Percentiles rank a stretch among this genome's conserved stretches.
Evolutionary conservation across 2,329 filamentous ascomycete species (phyloP).

Genomic region (Lasiodiplodia citricola): DNA sequence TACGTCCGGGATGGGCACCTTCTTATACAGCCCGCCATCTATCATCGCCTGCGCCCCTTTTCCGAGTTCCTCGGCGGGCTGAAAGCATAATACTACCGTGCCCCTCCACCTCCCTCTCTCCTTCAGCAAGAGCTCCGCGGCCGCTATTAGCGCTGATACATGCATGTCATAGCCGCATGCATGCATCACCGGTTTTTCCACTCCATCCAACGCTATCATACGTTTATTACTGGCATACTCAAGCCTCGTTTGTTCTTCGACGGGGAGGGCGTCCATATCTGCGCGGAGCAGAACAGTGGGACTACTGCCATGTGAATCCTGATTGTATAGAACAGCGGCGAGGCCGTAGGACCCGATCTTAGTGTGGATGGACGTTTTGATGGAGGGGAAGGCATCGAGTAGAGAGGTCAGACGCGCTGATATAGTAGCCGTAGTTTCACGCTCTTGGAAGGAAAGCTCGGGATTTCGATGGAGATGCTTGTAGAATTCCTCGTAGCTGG

Average conservation of each 20-base stretch:
- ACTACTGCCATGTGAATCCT: constrained; percentile 43
- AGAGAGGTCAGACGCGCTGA: constrained; percentile 37
- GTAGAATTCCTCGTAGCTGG: constrained; percentile 43
- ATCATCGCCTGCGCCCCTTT: constrained; percentile 68
- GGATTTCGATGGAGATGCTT: constrained; percentile 43
- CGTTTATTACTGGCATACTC: constrained; percentile 59
- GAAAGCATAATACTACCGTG: constrained; percentile 68
- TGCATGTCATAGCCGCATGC: constrained; percentile 73
- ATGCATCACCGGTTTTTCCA: constrained; percentile 66
- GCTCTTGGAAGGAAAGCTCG: constrained; percentile 44
- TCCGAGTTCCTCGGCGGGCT: constrained; percentile 70
- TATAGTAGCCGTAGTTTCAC: constrained; percentile 39
- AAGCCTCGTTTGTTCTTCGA: constrained; percentile 61
- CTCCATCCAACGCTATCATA: constrained; percentile 54
- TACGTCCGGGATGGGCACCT: constrained; percentile 60
- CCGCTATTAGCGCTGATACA: constrained; percentile 63
- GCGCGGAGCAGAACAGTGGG: constrained; percentile 59
- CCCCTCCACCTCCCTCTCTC: constrained; percentile 61
- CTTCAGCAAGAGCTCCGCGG: constrained; percentile 56
- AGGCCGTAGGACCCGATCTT: constrained; percentile 52
- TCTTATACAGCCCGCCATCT: constrained; percentile 62
- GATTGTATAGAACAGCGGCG: constrained; percentile 62
- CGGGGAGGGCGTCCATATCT: constrained; percentile 67
- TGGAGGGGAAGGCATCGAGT: constrained; percentile 23
- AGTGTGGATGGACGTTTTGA: constrained; percentile 8